Conservation (phyloP, 495 filamentous ascomycete species). For the Hypomontagnella monticulosa region DNA sequence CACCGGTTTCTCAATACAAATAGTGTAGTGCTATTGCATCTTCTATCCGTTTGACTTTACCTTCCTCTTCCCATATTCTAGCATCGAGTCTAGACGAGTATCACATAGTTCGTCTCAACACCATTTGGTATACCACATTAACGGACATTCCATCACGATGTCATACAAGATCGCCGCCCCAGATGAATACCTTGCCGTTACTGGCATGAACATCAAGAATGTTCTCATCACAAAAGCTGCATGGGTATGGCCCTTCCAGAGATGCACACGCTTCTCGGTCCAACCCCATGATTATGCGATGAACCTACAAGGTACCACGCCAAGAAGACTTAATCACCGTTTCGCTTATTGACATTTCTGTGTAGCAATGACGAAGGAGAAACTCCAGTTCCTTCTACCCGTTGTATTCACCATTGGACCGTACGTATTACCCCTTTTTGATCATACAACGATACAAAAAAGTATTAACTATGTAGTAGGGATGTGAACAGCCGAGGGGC, state of each 20-base stretch:
- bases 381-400: constrained; percentile 79
- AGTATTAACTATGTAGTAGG: constrained; percentile 24
- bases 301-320: constrained; percentile 63
- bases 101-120: not conserved
- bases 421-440: constrained; percentile 16
- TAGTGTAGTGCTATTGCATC: constrained; percentile 1
- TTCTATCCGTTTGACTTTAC: not conserved
- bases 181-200: constrained; percentile 80
- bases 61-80: not conserved
- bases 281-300: constrained; percentile 81
- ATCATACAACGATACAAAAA: not conserved
- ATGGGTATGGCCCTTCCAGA: constrained; percentile 73
- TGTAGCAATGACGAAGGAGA: constrained; percentile 81
- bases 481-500: constrained; percentile 66
- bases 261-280: constrained; percentile 64
- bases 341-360: not conserved
- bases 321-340: not conserved
- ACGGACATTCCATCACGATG: constrained; percentile 43
- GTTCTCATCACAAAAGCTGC: constrained; percentile 79
- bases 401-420: constrained; percentile 89
- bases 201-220: constrained; percentile 74
- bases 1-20: not conserved
- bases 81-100: not conserved
- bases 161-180: constrained; percentile 59
- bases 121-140: not conserved